Evolutionary conservation across 2,329 filamentous ascomycete species (phyloP).

Genomic region (Arthrobotrys sphaeroides): DNA sequence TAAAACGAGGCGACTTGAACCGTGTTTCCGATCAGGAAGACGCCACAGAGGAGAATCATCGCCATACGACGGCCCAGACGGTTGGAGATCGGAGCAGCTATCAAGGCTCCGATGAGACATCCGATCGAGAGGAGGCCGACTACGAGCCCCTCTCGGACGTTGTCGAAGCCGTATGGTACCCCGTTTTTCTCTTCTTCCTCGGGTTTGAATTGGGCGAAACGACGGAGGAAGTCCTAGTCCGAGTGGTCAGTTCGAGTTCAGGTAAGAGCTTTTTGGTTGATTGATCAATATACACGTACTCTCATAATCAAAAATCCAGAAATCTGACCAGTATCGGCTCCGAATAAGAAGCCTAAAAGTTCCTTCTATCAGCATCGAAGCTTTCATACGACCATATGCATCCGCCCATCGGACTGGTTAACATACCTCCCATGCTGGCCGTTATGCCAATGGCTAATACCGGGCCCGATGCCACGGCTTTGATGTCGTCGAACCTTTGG

Average conservation of each 20-base stretch:
- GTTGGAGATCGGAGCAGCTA: constrained; percentile 71
- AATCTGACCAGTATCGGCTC: constrained; percentile 72
- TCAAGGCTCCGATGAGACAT: constrained; percentile 68
- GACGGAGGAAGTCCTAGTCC: constrained; percentile 65
- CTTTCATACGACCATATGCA: too few species aligned
- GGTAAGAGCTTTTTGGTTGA: constrained; percentile 60
- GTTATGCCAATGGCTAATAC: constrained; percentile 52
- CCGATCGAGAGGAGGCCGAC: constrained; percentile 72
- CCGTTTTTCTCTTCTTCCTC: constrained; percentile 59
- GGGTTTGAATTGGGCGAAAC: constrained; percentile 66
- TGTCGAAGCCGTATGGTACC: constrained; percentile 65
- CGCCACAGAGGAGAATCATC: constrained; percentile 71
- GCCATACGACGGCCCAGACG: constrained; percentile 70
- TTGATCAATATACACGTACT: constrained; percentile 5
- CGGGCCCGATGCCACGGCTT: constrained; percentile 50
- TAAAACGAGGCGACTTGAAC: constrained; percentile 71
- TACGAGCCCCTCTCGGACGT: constrained; percentile 71
- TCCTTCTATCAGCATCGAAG: not conserved
- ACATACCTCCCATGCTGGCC: constrained; percentile 46
- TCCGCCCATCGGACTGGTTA: too few species aligned
- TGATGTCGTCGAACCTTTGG: constrained; percentile 48
- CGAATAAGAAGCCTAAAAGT: constrained; percentile 67
- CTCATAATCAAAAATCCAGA: constrained; percentile 65
- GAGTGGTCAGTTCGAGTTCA: not conserved
- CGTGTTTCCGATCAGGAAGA: constrained; percentile 72